Base-by-base conservation (phyloP, 2,329 filamentous ascomycete species). In the Trichophyton equinum region DNA sequence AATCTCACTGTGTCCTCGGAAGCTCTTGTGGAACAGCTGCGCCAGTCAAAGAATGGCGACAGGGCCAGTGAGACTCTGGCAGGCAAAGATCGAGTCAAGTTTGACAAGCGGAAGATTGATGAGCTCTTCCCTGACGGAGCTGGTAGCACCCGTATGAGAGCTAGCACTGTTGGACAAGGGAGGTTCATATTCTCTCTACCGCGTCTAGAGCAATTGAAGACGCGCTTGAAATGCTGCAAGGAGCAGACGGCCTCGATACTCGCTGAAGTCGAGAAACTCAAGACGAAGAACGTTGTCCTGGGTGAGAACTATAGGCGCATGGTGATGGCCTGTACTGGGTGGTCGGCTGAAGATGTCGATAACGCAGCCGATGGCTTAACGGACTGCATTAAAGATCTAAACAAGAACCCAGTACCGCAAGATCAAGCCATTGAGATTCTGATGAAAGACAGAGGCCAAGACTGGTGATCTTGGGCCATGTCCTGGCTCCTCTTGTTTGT, bases 231-330 rank as follows among this genome's bases (percentile, higher is more conserved):
- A 46, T 88, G 88, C 2, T 87, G 96, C 63, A 80, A 82, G 61
- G 76, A 78, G 11, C 85, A 90, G 55, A 89, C 90, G 51, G 79
- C 81, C 47, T 78, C 81, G 18, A 83, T 94, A 11, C 78, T 83
- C 59, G 82, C 83, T 58, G 83, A 87, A 66, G 85, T 90, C 1
- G 81, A 82, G 18, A 82, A 82, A 4, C 80, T 99, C 7, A 86
- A 89, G 71, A 85, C 86, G 33, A 85, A 88, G 62, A 92, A 89
- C 67, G 86, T 85, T 3, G 91, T 96, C 60, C 80, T 95, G 2
- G 92, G 96, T 69, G 80, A 87, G 65, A 90, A 94, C 74, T 96
- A 96, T 71, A 83, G 91, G 27, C 88, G 87, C 65, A 89, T 97
- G 33, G 90, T 99, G 25, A 85, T 87, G 60, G 77, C 96, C 11